Evolutionary conservation across 1,284 basidiomycete species (phyloP).

Genomic region (Microbotryum saponariae): DNA sequence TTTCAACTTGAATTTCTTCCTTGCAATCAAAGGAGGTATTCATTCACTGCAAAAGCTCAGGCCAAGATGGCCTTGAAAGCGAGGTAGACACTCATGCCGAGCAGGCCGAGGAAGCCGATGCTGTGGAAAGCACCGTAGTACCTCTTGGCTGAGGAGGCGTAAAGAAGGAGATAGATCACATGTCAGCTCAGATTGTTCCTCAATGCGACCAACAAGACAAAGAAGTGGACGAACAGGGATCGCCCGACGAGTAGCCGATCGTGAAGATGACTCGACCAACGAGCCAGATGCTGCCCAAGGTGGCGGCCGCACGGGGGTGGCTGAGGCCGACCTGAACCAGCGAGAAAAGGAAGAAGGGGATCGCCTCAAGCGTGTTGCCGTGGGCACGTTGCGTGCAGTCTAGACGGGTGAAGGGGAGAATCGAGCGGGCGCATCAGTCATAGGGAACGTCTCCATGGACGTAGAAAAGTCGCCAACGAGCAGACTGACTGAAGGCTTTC

Average conservation of each 20-base stretch:
- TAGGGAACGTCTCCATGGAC: too few species aligned
- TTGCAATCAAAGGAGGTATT: not conserved
- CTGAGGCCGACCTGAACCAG: slow-evolving; percentile 16
- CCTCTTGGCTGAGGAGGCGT: not conserved
- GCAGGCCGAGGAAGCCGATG: not conserved
- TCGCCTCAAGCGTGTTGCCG: slow-evolving; percentile 25
- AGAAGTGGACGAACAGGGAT: slow-evolving; percentile 2
- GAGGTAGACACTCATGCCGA: slow-evolving; percentile 1
- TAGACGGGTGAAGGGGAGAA: not conserved
- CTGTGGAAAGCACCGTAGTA: not conserved
- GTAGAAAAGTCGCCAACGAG: not conserved
- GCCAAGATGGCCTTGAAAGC: not conserved
- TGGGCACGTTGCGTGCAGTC: slow-evolving; percentile 29
- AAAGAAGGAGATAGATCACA: not conserved
- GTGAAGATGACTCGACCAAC: slow-evolving; percentile 19
- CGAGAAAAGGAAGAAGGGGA: slow-evolving; percentile 19
- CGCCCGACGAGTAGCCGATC: slow-evolving; percentile 18
- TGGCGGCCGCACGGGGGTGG: slow-evolving; percentile 17
- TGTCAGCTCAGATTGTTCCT: not conserved
- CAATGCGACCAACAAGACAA: too few species aligned
- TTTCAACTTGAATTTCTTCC: not conserved
- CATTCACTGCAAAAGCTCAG: not conserved
- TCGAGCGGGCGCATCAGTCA: too few species aligned
- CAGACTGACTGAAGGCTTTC: slow-evolving; percentile 11
- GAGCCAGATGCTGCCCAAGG: slow-evolving; percentile 15